These are phyloP conservation scores for Parasitella parasitica DNA, from an alignment of 371 early-diverging fungal genomes.

Conservation along the genomic window DNA sequence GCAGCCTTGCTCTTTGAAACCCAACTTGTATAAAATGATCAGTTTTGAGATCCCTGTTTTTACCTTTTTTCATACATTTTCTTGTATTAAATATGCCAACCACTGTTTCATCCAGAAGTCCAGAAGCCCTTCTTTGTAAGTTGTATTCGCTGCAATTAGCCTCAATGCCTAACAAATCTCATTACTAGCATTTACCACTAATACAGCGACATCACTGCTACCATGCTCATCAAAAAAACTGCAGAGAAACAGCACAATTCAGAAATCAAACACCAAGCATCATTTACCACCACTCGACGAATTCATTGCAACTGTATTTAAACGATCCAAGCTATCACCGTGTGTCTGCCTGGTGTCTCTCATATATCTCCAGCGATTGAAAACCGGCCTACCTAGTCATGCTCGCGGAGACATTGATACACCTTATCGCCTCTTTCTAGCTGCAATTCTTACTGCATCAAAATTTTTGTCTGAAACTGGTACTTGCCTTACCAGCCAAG, in stretches of 20 bases:
- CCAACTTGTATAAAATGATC: not conserved
- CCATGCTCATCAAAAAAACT: slow-evolving; percentile 28
- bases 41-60: not conserved
- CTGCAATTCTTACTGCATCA: slow-evolving; percentile 68
- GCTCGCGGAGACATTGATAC: slow-evolving; percentile 75
- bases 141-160: not conserved
- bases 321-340: slow-evolving; percentile 43
- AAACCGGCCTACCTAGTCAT: slow-evolving; percentile 57
- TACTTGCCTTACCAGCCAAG: slow-evolving; percentile 55
- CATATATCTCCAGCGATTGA: slow-evolving; percentile 75
- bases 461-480: slow-evolving; percentile 67
- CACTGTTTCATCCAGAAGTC: slow-evolving; percentile 47
- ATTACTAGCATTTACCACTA: slow-evolving; percentile 42
- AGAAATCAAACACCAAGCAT: slow-evolving; percentile 1
- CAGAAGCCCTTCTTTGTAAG: slow-evolving; percentile 50
- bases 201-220: slow-evolving; percentile 45
- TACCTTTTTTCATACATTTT: not conserved
- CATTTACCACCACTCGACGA: slow-evolving; percentile 39
- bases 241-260: not conserved
- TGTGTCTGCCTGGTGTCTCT: slow-evolving; percentile 62
- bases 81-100: slow-evolving; percentile 15
- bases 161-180: not conserved
- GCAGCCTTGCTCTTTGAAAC: not conserved
- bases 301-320: slow-evolving; percentile 43
- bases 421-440: slow-evolving; percentile 74